A percentile compares a stretch with the other conserved stretches of the same genome.
Conservation (phyloP, 345 rosid species). For the Acer campestre region DNA sequence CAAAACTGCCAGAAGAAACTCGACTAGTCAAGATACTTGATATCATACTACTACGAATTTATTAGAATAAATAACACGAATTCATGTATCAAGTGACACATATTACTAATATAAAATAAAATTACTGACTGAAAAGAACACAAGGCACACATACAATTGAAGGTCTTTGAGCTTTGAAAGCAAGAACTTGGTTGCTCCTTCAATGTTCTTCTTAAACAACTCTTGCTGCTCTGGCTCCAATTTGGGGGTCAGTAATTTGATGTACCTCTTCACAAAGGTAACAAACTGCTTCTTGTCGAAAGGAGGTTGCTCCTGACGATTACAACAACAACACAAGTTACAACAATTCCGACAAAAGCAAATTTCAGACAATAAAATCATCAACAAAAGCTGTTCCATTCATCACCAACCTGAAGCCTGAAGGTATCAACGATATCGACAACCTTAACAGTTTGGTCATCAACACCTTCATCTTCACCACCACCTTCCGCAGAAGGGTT, state of each 20-base stretch:
- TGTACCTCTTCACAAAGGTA: slow-evolving; percentile 63
- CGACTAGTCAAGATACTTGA: not conserved
- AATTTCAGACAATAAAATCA: not conserved
- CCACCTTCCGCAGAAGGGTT: slow-evolving; percentile 96
- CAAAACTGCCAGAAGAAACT: slow-evolving; percentile 53
- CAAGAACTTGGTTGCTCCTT: slow-evolving; percentile 87
- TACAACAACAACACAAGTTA: not conserved
- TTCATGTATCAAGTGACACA: not conserved
- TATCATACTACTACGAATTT: too few species aligned
- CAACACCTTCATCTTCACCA: slow-evolving; percentile 84
- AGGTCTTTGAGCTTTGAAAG: slow-evolving; percentile 80
- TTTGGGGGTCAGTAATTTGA: slow-evolving; percentile 69
- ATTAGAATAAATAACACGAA: not conserved
- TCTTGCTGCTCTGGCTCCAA: slow-evolving; percentile 56
- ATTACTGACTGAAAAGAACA: too few species aligned
- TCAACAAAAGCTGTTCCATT: not conserved
- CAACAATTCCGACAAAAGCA: not conserved
- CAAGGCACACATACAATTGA: slow-evolving; percentile 67
- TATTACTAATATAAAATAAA: not conserved
- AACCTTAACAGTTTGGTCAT: slow-evolving; percentile 72
- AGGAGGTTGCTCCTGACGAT: slow-evolving; percentile 84
- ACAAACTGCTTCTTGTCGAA: slow-evolving; percentile 87
- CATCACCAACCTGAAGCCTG: slow-evolving; percentile 79
- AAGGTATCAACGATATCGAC: slow-evolving; percentile 97
- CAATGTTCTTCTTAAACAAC: slow-evolving; percentile 76